Conservation (phyloP, 2,329 filamentous ascomycete genomes). For the Xylaria sp. region DNA sequence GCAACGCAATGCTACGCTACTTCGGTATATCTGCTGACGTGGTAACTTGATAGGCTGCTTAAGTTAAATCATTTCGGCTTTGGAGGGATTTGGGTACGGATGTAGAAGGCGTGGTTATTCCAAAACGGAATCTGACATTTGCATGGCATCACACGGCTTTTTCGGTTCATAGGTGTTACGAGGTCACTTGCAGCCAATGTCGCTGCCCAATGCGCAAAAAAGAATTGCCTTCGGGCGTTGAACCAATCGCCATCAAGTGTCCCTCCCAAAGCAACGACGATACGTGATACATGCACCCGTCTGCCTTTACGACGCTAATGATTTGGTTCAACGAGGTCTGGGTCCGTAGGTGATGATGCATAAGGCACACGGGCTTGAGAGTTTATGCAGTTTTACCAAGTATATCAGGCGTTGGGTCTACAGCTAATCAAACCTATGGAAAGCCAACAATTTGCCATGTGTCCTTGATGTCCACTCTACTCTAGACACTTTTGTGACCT, state of each 20-base stretch:
- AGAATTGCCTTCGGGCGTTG: constrained; percentile 45
- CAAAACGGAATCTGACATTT: constrained; percentile 51
- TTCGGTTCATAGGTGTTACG: constrained; percentile 53
- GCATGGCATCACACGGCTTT: constrained; percentile 53
- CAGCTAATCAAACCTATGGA: constrained; percentile 26
- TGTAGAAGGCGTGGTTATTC: constrained; percentile 49
- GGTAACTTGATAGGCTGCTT: constrained; percentile 40
- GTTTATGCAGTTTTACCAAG: constrained; percentile 16
- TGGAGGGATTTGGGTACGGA: constrained; percentile 41
- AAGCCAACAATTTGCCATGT: constrained; percentile 9
- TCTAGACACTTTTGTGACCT: background rate
- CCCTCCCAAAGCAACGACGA: constrained; percentile 18
- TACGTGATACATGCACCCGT: constrained; percentile 33
- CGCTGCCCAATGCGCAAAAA: constrained; percentile 49
- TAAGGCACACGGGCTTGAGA: constrained; percentile 12
- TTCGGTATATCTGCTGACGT: constrained; percentile 15
- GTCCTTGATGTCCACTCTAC: background rate
- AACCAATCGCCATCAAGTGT: constrained; percentile 33
- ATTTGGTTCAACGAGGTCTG: constrained; percentile 21
- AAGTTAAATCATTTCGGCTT: constrained; percentile 40
- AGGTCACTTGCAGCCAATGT: constrained; percentile 51
- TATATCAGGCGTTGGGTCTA: constrained; percentile 21
- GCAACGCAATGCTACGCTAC: background rate
- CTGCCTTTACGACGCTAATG: constrained; percentile 20
- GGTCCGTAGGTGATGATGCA: constrained; percentile 7